Evolutionary conservation across 306 rosid species (phyloP).

Genomic region (Quercus dentata): DNA sequence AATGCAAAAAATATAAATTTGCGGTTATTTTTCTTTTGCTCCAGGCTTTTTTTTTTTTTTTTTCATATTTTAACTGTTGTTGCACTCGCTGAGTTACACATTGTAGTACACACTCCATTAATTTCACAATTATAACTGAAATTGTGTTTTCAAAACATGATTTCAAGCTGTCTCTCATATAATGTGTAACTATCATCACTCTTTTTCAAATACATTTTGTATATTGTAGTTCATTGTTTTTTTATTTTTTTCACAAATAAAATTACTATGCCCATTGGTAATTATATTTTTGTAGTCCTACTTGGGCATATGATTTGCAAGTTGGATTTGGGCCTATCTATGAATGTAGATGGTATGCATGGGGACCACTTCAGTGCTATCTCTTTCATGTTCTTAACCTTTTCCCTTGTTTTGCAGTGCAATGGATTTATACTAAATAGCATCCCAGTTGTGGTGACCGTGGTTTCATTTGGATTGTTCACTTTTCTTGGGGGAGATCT

Average conservation of each 20-base stretch:
- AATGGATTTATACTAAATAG: conserved; percentile 83
- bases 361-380: conserved; percentile 1
- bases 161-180: no score
- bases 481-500: conserved; percentile 89
- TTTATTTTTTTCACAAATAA: not conserved
- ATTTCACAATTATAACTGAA: no score
- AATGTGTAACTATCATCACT: no score
- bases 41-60: no score
- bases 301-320: not conserved
- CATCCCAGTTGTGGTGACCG: conserved; percentile 90
- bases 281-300: not conserved
- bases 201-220: not conserved
- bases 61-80: no score
- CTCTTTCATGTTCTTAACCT: conserved; percentile 15
- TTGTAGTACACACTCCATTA: no score
- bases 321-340: not conserved
- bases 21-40: no score
- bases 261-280: not conserved
- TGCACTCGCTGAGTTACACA: no score
- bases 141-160: no score
- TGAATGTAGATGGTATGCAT: conserved; percentile 1
- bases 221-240: not conserved
- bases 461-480: conserved; percentile 90
- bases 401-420: conserved; percentile 54
- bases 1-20: not conserved